Conservation (phyloP, 2,329 filamentous ascomycete species). For the Sphaceloma murrayae region DNA sequence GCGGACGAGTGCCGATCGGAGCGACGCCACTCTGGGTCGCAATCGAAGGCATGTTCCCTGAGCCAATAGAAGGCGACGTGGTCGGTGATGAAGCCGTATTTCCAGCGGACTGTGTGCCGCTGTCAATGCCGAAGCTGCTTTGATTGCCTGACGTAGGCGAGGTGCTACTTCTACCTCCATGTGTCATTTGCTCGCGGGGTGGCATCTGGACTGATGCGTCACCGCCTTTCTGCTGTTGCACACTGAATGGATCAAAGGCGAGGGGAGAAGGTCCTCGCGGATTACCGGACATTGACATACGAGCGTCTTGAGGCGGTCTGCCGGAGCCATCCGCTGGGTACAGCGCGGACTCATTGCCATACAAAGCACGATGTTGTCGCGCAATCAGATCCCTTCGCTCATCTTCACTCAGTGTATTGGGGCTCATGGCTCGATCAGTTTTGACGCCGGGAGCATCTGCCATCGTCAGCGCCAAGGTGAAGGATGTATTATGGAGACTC, state of each 20-base stretch:
- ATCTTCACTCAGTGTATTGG: slow-evolving; percentile 82
- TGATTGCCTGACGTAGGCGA: slow-evolving; percentile 69
- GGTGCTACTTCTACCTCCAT: slow-evolving; percentile 58
- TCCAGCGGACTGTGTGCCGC: slow-evolving; percentile 53
- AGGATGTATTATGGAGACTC: slow-evolving; percentile 34
- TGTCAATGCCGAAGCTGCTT: slow-evolving; percentile 39
- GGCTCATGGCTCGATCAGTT: slow-evolving; percentile 76
- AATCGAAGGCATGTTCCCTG: slow-evolving; percentile 42
- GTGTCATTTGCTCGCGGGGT: slow-evolving; percentile 26
- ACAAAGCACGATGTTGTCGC: slow-evolving; percentile 88
- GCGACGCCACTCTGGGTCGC: slow-evolving; percentile 59
- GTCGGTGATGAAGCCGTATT: slow-evolving; percentile 82
- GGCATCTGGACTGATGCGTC: slow-evolving; percentile 47
- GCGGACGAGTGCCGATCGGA: slow-evolving; percentile 85
- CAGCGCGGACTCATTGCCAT: slow-evolving; percentile 63
- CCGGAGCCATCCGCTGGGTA: slow-evolving; percentile 63
- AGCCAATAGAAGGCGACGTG: slow-evolving; percentile 61
- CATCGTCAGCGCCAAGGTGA: neutral
- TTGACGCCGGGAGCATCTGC: slow-evolving; percentile 63
- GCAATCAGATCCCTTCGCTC: slow-evolving; percentile 93
- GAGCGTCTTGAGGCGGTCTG: slow-evolving; percentile 56
- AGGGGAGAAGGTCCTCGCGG: slow-evolving; percentile 71
- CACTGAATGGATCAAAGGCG: slow-evolving; percentile 61
- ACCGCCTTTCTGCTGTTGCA: slow-evolving; percentile 42
- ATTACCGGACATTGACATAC: slow-evolving; percentile 51